Percentiles rank a stretch among this genome's conserved stretches.
Conservation (phyloP, 2,329 filamentous ascomycete species). For the Ophiostoma sp. region DNA sequence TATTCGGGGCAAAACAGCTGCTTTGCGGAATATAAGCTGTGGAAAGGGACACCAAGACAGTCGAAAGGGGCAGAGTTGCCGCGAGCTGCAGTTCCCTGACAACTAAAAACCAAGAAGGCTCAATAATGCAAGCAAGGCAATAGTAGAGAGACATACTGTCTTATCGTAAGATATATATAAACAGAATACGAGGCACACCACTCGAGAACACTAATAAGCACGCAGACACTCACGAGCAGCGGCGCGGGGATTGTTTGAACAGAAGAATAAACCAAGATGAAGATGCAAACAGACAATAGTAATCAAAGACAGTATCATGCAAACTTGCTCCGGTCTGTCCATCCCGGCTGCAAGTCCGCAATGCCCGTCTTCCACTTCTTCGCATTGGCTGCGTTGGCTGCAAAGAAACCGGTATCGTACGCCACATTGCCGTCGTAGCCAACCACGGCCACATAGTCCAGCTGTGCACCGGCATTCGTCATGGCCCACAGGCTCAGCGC, state of each 20-base stretch:
- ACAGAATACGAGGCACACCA: background rate
- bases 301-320: constrained; percentile 13
- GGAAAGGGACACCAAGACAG: background rate
- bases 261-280: background rate
- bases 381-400: background rate
- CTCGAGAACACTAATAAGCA: background rate
- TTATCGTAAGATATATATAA: background rate
- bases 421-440: constrained; percentile 19
- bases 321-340: constrained; percentile 28
- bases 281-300: background rate
- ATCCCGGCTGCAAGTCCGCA: constrained; percentile 28
- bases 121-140: constrained; percentile 3
- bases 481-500: constrained; percentile 54
- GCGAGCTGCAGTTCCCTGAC: background rate
- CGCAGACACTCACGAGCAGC: background rate
- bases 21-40: background rate
- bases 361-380: constrained; percentile 9
- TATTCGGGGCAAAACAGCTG: background rate
- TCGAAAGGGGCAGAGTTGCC: background rate
- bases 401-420: constrained; percentile 28
- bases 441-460: constrained; percentile 41
- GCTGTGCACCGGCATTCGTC: constrained; percentile 47
- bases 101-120: background rate
- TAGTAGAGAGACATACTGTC: background rate
- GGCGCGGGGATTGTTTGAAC: too few relatives aligned